Conservation (phyloP, 164 flowering plant species). For the Santalum album region DNA sequence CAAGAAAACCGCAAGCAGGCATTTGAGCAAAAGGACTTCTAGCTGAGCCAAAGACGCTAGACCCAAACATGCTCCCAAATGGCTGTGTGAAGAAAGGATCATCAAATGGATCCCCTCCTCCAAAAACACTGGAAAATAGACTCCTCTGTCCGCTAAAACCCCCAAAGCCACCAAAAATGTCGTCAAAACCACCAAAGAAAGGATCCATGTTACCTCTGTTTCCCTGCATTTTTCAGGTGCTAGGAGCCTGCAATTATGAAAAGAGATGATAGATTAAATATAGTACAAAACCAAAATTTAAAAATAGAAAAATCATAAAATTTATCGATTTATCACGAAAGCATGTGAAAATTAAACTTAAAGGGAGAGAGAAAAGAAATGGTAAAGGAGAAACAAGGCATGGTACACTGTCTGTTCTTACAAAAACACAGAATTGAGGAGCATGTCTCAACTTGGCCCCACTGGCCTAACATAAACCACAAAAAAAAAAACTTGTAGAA, state of each 20-base stretch:
- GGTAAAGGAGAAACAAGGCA: no score
- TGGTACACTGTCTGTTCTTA: no score
- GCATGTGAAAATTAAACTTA: no score
- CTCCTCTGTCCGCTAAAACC: slow-evolving; percentile 37
- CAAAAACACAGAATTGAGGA: no score
- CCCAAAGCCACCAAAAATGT: slow-evolving; percentile 29
- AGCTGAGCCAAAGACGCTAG: slow-evolving; percentile 26
- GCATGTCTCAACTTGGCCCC: no score
- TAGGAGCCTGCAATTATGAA: background rate
- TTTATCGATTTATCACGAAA: no score
- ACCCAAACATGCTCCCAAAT: slow-evolving; percentile 40
- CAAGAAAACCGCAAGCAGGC: slow-evolving; percentile 21
- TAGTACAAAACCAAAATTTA: no score
- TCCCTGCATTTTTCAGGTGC: slow-evolving; percentile 31
- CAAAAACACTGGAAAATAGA: slow-evolving; percentile 54
- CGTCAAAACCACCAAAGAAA: slow-evolving; percentile 14
- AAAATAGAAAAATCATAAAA: no score
- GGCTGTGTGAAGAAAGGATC: slow-evolving; percentile 68
- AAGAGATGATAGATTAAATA: background rate
- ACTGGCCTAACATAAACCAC: no score
- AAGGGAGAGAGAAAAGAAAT: no score
- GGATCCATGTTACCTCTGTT: slow-evolving; percentile 32
- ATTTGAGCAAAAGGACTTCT: slow-evolving; percentile 25
- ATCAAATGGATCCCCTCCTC: slow-evolving; percentile 75
- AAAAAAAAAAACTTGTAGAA: no score